A percentile compares a stretch with the other conserved stretches of the same genome.
Evolutionary conservation across 495 filamentous ascomycete species (phyloP).

Genomic region (Lophium mytilinum): DNA sequence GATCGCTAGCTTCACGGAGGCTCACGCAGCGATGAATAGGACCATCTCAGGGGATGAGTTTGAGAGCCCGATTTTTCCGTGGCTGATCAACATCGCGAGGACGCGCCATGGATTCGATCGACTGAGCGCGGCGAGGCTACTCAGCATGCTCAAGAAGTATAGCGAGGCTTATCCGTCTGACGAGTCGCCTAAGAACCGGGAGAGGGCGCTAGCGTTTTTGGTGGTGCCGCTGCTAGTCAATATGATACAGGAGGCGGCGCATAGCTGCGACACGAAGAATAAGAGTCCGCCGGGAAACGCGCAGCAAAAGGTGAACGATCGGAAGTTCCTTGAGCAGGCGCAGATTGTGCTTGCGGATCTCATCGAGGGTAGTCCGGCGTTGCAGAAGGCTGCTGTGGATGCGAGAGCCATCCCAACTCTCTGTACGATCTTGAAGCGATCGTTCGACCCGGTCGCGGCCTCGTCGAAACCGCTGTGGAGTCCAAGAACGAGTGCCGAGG

Average conservation of each 20-base stretch:
- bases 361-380: constrained; percentile 61
- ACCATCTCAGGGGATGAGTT: constrained; percentile 47
- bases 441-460: constrained; percentile 44
- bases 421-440: constrained; percentile 68
- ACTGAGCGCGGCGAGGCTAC: constrained; percentile 69
- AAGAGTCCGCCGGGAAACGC: neutral
- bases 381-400: constrained; percentile 79
- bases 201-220: constrained; percentile 29
- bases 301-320: constrained; percentile 32
- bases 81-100: constrained; percentile 67
- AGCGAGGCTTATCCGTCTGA: constrained; percentile 18
- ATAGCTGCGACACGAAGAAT: constrained; percentile 1
- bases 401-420: constrained; percentile 64
- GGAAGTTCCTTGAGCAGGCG: constrained; percentile 48
- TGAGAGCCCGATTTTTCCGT: constrained; percentile 73
- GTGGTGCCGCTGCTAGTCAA: constrained; percentile 35
- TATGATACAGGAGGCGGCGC: constrained; percentile 26
- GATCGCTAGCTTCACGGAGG: constrained; percentile 28
- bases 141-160: constrained; percentile 33
- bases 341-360: constrained; percentile 69
- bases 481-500: constrained; percentile 11
- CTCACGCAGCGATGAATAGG: constrained; percentile 8
- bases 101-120: constrained; percentile 54
- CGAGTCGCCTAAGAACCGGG: constrained; percentile 23
- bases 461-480: constrained; percentile 34